Conservation (phyloP, 139 green algal genomes). For the Picocystis salinarum region DNA sequence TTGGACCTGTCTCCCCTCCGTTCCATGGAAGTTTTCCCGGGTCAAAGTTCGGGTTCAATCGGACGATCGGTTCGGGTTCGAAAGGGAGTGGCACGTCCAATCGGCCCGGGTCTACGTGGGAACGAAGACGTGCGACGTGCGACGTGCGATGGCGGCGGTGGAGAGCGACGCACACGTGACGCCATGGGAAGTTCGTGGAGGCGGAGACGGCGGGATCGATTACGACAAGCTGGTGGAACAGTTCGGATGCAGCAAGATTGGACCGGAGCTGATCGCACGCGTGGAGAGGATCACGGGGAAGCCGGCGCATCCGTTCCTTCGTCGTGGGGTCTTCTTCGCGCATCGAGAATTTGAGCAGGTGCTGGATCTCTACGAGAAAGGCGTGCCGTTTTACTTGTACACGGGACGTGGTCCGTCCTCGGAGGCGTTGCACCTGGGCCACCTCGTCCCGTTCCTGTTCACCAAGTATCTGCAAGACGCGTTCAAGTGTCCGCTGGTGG, state of each 20-base stretch:
- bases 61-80: too few species aligned
- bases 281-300: conserved; percentile 36
- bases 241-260: conserved; percentile 46
- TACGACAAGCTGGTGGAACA: conserved; percentile 85
- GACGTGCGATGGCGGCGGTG: too few species aligned
- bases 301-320: conserved; percentile 77
- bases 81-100: too few species aligned
- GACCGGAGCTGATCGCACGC: conserved; percentile 20
- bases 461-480: conserved; percentile 80
- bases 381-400: conserved; percentile 93
- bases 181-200: conserved; percentile 81
- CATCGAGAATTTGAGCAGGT: conserved; percentile 73
- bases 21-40: too few species aligned
- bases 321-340: conserved; percentile 82
- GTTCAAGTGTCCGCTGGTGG: conserved; percentile 91
- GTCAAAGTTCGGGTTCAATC: too few species aligned
- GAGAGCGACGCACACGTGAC: conserved; percentile 7
- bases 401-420: conserved; percentile 77
- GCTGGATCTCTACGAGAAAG: conserved; percentile 76
- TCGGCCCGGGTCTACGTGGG: too few species aligned
- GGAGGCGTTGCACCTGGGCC: conserved; percentile 88
- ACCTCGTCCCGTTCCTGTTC: conserved; percentile 95
- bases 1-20: too few species aligned
- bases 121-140: too few species aligned
- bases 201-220: conserved; percentile 74